Evolutionary conservation across 208 protist genomes (phyloP), one percentile per base, ranked within the genome.

Genomic region (Leishmania lainsoni): DNA sequence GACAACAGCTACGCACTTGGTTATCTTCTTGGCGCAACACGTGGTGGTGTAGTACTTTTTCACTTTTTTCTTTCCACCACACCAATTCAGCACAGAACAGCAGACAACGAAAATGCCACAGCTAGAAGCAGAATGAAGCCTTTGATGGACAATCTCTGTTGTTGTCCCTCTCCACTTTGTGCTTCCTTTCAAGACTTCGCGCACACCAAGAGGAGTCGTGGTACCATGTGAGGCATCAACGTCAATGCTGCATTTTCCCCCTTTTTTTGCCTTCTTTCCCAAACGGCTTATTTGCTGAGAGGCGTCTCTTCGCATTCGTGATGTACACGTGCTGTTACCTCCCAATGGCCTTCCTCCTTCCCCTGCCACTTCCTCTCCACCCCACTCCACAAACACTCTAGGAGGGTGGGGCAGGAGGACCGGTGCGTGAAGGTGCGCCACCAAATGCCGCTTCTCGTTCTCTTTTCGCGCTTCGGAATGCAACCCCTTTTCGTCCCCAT

Each of bases 221-320:
- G 29, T 68, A 32, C 12, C 14, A 35, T 10, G 66, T 29, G 66
- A 48, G 39, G 39, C 66, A 72, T 26, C 39, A 49, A 29, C 66
- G 22, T 32, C 35, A 45, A 72, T 12, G 39, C 39, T 49, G 39
- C 39, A 0, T 56, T 51, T 51, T 9, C n/a, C 56, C 48, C 49
- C 39, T 59, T 71, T 69, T 20, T 45, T 79, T 71, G 12, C 45
- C 76, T 61, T 76, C 45, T 16, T 63, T 61, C 5, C 49, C 29
- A 32, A 72, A 14, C 17, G 66, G 22, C 32, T 8, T 72, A 39
- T 68, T 14, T 68, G 29, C 20, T 39, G 14, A 63, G 4, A 32
- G 58, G 58, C 20, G 58, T 8, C 29, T 35, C 61, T 20, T 29
- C 61, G 14, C 29, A 12, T 68, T 26, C 29, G 1, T n/a, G 20